Conservation (phyloP, 2,329 filamentous ascomycete genomes). For the Erysiphe neolycopersici region DNA sequence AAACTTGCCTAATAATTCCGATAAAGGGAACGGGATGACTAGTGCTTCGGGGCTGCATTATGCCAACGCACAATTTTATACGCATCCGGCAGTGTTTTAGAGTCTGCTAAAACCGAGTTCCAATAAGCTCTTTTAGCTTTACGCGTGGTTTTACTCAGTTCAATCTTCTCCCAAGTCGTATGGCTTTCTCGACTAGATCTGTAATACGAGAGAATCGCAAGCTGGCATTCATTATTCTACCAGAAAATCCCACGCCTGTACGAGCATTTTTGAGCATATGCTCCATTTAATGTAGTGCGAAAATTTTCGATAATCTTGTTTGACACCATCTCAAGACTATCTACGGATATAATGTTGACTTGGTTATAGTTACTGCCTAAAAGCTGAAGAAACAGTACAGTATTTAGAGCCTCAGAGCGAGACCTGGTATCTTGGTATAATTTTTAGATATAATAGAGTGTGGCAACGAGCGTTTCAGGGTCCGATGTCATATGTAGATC, state of each 20-base stretch:
- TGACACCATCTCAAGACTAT: too few species aligned
- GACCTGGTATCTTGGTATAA: too few species aligned
- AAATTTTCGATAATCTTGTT: too few species aligned
- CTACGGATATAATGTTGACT: too few species aligned
- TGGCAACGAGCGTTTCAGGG: too few species aligned
- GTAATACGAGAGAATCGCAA: neutral
- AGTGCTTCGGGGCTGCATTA: too few species aligned
- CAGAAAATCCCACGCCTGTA: neutral
- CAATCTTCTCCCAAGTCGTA: neutral
- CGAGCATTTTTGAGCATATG: neutral
- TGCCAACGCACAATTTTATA: neutral
- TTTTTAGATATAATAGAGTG: too few species aligned
- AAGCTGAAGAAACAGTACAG: too few species aligned
- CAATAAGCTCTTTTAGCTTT: neutral
- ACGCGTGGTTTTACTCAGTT: neutral
- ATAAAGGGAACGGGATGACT: too few species aligned
- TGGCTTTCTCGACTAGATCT: neutral
- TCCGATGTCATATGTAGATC: neutral
- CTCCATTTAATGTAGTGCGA: too few species aligned
- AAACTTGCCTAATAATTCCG: neutral
- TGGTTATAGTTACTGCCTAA: too few species aligned
- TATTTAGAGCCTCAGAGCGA: too few species aligned
- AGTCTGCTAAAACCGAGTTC: neutral
- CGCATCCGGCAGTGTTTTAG: neutral
- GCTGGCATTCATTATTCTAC: neutral